Evolutionary conservation across 345 rosid species (phyloP).

Genomic region (Gynandropsis gynandra): DNA sequence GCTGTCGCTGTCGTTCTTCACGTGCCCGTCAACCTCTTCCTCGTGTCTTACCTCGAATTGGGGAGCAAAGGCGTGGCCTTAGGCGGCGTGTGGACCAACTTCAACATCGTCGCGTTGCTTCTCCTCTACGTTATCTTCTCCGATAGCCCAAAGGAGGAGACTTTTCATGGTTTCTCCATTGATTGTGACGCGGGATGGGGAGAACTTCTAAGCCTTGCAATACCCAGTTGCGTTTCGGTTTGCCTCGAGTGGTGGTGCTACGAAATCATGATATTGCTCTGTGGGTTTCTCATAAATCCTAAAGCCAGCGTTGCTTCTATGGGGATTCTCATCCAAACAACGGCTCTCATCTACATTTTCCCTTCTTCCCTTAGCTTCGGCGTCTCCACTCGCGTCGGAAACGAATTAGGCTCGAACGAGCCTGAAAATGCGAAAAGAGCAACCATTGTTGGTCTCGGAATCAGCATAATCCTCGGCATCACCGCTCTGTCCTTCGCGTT

Average conservation of each 20-base stretch:
- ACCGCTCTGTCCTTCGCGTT: constrained; percentile 41
- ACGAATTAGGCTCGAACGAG: constrained; percentile 56
- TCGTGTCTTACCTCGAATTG: constrained; percentile 41
- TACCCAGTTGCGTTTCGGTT: constrained; percentile 73
- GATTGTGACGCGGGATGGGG: constrained; percentile 57
- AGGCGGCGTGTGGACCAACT: constrained; percentile 60
- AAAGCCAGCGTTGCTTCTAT: constrained; percentile 62
- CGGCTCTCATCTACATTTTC: constrained; percentile 65
- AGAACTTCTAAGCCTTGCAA: constrained; percentile 40
- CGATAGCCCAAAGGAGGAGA: constrained; percentile 36
- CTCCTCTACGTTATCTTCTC: constrained; percentile 49
- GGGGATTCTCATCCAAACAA: constrained; percentile 77
- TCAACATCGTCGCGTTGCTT: constrained; percentile 50
- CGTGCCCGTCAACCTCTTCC: constrained; percentile 52
- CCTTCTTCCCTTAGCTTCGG: constrained; percentile 76
- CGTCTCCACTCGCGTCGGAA: constrained; percentile 69
- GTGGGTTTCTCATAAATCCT: constrained; percentile 52
- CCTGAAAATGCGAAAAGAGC: constrained; percentile 52
- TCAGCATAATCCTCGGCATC: constrained; percentile 49
- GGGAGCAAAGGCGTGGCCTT: constrained; percentile 75
- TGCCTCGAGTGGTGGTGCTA: constrained; percentile 97
- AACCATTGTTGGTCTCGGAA: constrained; percentile 43
- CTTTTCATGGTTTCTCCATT: constrained; percentile 54
- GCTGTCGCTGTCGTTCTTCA: constrained; percentile 50
- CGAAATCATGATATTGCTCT: constrained; percentile 67